These are phyloP conservation scores for Sparassis latifolia DNA, from an alignment of 1,284 basidiomycete genomes.

Conservation along the genomic window DNA sequence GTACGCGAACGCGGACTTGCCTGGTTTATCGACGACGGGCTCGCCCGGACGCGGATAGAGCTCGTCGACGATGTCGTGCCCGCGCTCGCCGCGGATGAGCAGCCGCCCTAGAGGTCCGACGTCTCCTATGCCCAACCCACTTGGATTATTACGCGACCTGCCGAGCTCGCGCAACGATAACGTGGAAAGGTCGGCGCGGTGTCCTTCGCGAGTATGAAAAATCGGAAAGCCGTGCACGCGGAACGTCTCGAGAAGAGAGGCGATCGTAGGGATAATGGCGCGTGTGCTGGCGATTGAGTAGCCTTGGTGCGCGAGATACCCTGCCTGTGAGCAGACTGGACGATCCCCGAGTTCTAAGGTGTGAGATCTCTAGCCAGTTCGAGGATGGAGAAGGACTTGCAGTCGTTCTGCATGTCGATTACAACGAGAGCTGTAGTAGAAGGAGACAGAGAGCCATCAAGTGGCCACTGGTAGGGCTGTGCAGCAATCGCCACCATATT, in stretches of 20 bases:
- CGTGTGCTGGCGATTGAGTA: slow-evolving; percentile 2
- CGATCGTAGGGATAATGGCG: slow-evolving; percentile 4
- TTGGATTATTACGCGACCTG: slow-evolving; percentile 3
- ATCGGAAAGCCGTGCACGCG: slow-evolving; percentile 4
- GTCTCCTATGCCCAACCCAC: slow-evolving; percentile 4
- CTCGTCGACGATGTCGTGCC: slow-evolving; percentile 6
- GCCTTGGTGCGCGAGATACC: slow-evolving; percentile 5
- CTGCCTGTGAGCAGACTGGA: slow-evolving; percentile 5
- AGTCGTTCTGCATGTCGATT: slow-evolving; percentile 10
- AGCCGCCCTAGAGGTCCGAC: slow-evolving; percentile 6
- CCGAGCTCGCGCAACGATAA: slow-evolving; percentile 4
- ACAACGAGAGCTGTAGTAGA: slow-evolving; percentile 4
- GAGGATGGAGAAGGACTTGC: slow-evolving; percentile 1
- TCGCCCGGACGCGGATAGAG: slow-evolving; percentile 3
- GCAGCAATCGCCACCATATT: not conserved
- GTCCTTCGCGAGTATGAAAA: slow-evolving; percentile 9
- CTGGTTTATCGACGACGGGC: slow-evolving; percentile 9
- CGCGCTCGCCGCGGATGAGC: slow-evolving; percentile 2
- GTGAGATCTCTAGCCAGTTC: not conserved
- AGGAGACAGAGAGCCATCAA: slow-evolving; percentile 1
- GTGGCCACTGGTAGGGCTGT: slow-evolving; percentile 5
- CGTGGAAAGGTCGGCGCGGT: slow-evolving; percentile 9
- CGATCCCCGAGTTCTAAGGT: too few species aligned
- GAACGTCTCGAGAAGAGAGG: slow-evolving; percentile 2
- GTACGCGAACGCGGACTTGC: slow-evolving; percentile 6